A percentile compares a stretch with the other conserved stretches of the same genome.
These are phyloP conservation scores for Plectosphaerella plurivora DNA, from an alignment of 2,329 filamentous ascomycete genomes.

Conservation along the genomic window DNA sequence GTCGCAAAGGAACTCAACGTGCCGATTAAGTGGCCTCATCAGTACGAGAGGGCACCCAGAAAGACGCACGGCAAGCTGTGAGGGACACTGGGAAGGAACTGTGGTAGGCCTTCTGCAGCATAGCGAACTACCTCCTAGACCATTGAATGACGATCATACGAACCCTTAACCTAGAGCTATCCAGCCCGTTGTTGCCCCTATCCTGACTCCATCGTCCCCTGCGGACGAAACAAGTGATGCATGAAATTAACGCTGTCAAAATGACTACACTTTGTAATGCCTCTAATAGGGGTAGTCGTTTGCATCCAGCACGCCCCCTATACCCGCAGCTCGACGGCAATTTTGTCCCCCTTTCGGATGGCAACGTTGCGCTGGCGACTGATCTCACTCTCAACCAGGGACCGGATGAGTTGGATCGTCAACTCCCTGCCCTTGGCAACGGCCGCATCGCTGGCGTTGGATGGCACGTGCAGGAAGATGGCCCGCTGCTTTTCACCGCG, in stretches of 20 bases:
- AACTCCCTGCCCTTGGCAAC: conserved; percentile 47
- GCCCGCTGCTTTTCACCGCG: conserved; percentile 44
- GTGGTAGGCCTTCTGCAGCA: too few relatives aligned
- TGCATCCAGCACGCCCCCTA: background rate
- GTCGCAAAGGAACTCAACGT: conserved; percentile 70
- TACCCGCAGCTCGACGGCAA: conserved; percentile 12
- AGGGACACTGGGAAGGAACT: background rate
- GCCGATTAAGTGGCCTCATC: conserved; percentile 66
- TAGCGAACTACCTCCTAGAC: too few relatives aligned
- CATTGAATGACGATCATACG: too few relatives aligned
- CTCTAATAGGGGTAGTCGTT: too few relatives aligned
- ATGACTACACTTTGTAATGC: too few relatives aligned
- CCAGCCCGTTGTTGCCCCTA: too few relatives aligned
- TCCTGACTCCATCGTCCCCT: too few relatives aligned
- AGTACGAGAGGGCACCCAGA: conserved; percentile 44
- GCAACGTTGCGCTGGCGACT: conserved; percentile 6
- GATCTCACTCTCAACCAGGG: conserved; percentile 49
- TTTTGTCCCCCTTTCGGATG: conserved; percentile 6
- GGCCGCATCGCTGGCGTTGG: conserved; percentile 44
- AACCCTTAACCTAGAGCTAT: too few relatives aligned
- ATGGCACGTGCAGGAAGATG: conserved; percentile 70
- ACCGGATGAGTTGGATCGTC: conserved; percentile 49
- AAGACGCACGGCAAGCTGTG: conserved; percentile 11
- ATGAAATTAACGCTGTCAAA: too few relatives aligned
- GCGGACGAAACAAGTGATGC: too few relatives aligned